Base-by-base conservation (phyloP, 2,329 filamentous ascomycete genomes). In the Boeremia exigua region DNA sequence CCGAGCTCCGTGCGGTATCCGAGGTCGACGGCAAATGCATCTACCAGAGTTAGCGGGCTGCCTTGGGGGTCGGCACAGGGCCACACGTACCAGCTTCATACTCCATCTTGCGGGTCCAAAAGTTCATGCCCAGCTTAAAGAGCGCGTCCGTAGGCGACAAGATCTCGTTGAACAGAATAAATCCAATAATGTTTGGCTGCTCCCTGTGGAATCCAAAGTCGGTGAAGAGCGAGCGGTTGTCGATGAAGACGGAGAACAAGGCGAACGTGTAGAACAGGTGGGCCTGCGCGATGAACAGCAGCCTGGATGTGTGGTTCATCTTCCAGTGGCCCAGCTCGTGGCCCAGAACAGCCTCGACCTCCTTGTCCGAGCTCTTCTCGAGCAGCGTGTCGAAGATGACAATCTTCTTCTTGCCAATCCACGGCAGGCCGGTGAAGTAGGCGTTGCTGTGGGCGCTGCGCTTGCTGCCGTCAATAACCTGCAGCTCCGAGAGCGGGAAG, bases 261-360 rank as follows among this genome's bases (percentile, higher is more conserved):
- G 91, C 86, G 72, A 99, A 99, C 67, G 98, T 91, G 80, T 96
- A 98, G 82, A 99, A 93, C 72, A 97, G 88, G 76, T 99, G 95
- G 65, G 88, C 86, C 87, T 96, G 76, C 28, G 66, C 65, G 64
- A 98, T 96, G 54, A 85, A 88, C 66, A 98, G 91, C 32, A 97
- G 84, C 73, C 90, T 91, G 29, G 92, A 96, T 10, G 95, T 98
- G 81, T 99, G 95, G 58, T 92, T 92, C 65, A 96, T 86, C 69
- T 89, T 94, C 95, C 95, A 99, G 81, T 99, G 95, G 47, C 95
- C 95, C 43, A 99, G 85, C 78, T 99, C 95, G 75, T 99, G 95
- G 32, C 92, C 93, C 49, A 99, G 82, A 48, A 99, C 93, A 63
- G 95, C 94, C 56, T 96, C 91, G 36, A 99, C 93, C 78, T 99